Base-by-base conservation (phyloP, 106 monocot species). In the Apostasia shenzhenica region DNA sequence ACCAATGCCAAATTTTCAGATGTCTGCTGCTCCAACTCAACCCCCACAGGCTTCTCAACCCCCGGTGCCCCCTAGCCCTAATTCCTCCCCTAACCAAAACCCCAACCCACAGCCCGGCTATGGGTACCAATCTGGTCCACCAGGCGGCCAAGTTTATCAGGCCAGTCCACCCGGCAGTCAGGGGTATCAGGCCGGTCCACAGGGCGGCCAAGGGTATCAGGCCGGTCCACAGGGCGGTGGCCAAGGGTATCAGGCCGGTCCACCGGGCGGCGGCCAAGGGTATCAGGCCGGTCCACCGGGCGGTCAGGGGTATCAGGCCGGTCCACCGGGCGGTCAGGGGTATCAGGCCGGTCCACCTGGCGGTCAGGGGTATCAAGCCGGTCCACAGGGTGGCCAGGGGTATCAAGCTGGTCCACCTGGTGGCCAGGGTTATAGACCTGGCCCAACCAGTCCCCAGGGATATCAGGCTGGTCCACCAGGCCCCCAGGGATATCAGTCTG, bases 331-430 rank as follows among this genome's bases (percentile, higher is more conserved):
- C 41, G 0, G 56, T 3, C 60, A 37, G 1, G 49, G 62, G 38
- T 69, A 74, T 48, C 66, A 46, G 13, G 56, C 60, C 10, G 65
- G 70, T 41, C 59, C 38, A 8, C 59, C 44, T 40, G 67, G 78
- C 3, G 46, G 59, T 6, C 68, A 38, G 43, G 64, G 63, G 4
- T 73, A 57, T 55, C 72, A 72, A 45, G 54, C 54, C 39, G 78
- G 62, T 45, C 87, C 75, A 54, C 77, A 65, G 8, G 60, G 70
- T 0, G 46, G n/a, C 6, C 65, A 72, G 50, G 64, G 69, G 2
- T 73, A 73, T 66, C 73, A 73, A 13, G 49, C 48, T 47, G 79
- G 63, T 45, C 87, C 77, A 62, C 78, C 66, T 11, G 59, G 69
- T n/a, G n/a, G n/a, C 1, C 60, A 50, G 50, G 50, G 50, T 50